Evolutionary conservation across 208 protist genomes (phyloP).

Genomic region (Acanthamoeba healyi): DNA sequence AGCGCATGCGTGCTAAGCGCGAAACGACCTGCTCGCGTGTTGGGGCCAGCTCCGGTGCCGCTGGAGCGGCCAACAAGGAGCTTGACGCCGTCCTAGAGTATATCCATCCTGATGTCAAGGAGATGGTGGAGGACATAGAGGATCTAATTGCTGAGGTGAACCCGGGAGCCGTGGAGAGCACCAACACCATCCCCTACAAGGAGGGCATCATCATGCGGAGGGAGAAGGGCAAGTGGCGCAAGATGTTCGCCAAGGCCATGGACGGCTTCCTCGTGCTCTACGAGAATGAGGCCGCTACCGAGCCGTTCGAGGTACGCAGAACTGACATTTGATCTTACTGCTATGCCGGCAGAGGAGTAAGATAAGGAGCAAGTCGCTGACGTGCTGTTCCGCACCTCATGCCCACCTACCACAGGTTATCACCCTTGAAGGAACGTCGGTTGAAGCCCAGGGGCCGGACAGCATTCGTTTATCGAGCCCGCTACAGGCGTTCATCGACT

Average conservation of each 20-base stretch:
- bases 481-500: conserved; percentile 46
- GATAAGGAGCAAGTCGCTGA: no score
- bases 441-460: conserved; percentile 18
- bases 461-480: conserved; percentile 53
- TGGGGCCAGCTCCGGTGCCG: not conserved
- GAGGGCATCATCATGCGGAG: conserved; percentile 18
- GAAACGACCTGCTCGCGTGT: not conserved
- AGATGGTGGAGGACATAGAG: conserved; percentile 17
- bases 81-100: not conserved
- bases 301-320: conserved; percentile 22
- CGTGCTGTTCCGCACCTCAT: no score
- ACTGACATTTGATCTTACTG: not conserved
- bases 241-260: conserved; percentile 59
- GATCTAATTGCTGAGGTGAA: conserved; percentile 30
- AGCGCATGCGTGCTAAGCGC: not conserved
- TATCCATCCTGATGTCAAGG: not conserved
- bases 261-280: conserved; percentile 74
- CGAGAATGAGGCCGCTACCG: not conserved
- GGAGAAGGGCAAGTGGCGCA: conserved; percentile 36
- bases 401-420: not conserved
- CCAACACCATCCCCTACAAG: conserved; percentile 70
- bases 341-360: no score
- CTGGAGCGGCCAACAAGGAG: not conserved
- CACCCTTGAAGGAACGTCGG: conserved; percentile 44
- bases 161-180: not conserved